phyloP scores from a whole-genome alignment of 2,329 filamentous ascomycete genomes.

The Tolypocladium tropicale region DNA sequence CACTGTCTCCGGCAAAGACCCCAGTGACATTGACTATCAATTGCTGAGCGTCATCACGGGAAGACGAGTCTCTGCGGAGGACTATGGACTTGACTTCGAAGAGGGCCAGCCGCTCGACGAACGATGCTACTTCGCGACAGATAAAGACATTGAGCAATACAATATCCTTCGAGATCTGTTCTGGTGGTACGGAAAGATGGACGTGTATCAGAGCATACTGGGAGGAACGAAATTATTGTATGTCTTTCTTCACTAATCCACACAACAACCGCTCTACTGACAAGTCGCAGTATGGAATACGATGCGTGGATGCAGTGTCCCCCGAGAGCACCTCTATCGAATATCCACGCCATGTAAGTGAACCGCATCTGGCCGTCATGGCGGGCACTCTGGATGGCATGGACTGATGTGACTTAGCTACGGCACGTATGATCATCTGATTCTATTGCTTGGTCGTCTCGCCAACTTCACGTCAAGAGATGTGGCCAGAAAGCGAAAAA shows the following conservation, averaged over 20 bases:
- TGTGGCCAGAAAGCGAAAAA: constrained; percentile 64
- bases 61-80: constrained; percentile 23
- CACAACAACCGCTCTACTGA: constrained; percentile 9
- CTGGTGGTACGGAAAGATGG: constrained; percentile 96
- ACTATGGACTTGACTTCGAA: constrained; percentile 24
- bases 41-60: constrained; percentile 33
- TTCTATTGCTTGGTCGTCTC: constrained; percentile 71
- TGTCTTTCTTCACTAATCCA: constrained; percentile 27
- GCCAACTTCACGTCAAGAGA: constrained; percentile 72
- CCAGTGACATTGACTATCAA: constrained; percentile 29
- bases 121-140: constrained; percentile 21
- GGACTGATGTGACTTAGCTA: constrained; percentile 45
- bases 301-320: constrained; percentile 77
- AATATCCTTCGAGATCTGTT: constrained; percentile 77
- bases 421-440: constrained; percentile 79
- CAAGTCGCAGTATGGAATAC: constrained; percentile 58
- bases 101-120: constrained; percentile 16
- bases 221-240: constrained; percentile 80
- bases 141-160: constrained; percentile 65
- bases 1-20: constrained; percentile 12
- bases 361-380: neutral
- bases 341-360: constrained; percentile 59
- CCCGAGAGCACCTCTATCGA: constrained; percentile 71
- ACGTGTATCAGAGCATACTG: constrained; percentile 81
- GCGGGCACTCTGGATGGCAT: neutral